Evolutionary conservation across 202 grass and related monocot genomes (phyloP).

Genomic region (Setaria italica): DNA sequence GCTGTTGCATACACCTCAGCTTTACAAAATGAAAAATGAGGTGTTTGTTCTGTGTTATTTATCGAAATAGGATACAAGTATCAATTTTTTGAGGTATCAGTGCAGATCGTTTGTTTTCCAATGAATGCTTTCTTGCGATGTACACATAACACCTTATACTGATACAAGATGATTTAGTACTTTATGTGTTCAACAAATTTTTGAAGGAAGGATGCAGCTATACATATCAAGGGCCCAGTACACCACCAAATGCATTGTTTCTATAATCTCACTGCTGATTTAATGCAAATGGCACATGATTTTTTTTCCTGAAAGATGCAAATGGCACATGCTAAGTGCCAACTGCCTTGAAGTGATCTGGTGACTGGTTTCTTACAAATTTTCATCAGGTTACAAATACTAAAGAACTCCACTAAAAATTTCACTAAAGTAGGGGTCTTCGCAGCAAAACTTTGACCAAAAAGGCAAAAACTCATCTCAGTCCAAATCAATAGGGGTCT

Average conservation of each 20-base stretch:
- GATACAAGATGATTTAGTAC: background rate
- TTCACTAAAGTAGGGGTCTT: no score
- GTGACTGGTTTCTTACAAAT: background rate
- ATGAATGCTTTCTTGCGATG: background rate
- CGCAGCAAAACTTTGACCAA: no score
- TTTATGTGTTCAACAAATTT: background rate
- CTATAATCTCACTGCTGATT: background rate
- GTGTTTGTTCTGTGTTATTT: constrained; percentile 29
- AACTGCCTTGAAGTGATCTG: background rate
- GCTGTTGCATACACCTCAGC: background rate
- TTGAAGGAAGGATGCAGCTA: background rate
- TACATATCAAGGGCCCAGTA: background rate
- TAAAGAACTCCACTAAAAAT: no score
- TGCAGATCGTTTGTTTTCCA: background rate
- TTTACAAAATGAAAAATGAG: background rate
- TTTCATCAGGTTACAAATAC: background rate
- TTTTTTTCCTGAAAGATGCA: no score
- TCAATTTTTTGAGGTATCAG: background rate
- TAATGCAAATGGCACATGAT: constrained; percentile 7
- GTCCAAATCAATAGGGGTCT: background rate
- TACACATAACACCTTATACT: background rate
- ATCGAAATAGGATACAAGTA: background rate
- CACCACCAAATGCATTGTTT: background rate
- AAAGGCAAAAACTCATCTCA: no score
- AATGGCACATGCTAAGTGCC: background rate